Evolutionary conservation across 2,329 filamentous ascomycete species (phyloP).

Genomic region (Rhynchosporium agropyri): DNA sequence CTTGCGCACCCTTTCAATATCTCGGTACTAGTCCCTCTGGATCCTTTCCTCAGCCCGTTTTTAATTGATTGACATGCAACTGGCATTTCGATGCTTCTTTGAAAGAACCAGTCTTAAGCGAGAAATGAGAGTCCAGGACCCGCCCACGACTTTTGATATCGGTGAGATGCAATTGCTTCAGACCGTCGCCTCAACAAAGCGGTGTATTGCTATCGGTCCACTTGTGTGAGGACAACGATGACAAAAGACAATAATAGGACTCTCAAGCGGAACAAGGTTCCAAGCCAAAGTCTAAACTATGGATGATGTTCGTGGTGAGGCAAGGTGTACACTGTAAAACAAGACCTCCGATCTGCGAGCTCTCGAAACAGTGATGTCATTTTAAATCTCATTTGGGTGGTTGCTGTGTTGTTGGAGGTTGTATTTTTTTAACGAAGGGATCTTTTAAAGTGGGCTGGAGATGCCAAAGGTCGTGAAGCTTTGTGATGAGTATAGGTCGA

Average conservation of each 20-base stretch:
- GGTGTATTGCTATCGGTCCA: not conserved
- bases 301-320: not conserved
- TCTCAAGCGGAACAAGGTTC: not conserved
- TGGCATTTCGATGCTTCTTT: no score
- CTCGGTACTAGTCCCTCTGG: no score
- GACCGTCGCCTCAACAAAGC: no score
- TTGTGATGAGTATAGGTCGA: not conserved
- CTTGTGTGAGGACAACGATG: not conserved
- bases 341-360: slow-evolving; percentile 4
- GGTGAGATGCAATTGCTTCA: no score
- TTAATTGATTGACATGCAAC: no score
- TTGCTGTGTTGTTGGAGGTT: not conserved
- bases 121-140: no score
- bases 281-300: not conserved
- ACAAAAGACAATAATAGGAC: not conserved
- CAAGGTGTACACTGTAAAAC: not conserved
- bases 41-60: no score
- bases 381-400: not conserved
- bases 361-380: slow-evolving; percentile 11
- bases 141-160: no score
- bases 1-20: no score
- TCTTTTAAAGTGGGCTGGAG: not conserved
- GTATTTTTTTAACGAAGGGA: not conserved
- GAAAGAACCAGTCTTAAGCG: no score
- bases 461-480: not conserved